Base-by-base conservation (phyloP, 1,284 basidiomycete species). In the Pseudozyma pruni region DNA sequence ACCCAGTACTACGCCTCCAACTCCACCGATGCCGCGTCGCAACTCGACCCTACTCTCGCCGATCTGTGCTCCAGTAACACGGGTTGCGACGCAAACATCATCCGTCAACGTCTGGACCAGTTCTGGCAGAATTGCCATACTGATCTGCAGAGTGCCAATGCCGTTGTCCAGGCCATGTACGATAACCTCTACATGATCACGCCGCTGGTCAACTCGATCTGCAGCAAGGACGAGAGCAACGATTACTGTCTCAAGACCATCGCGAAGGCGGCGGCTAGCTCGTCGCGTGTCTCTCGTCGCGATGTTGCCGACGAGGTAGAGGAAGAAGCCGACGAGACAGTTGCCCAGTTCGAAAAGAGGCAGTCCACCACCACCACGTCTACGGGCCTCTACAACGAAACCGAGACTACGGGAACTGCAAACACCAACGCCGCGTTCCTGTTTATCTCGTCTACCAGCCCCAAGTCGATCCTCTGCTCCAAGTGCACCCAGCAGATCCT, bases 171-270 rank as follows among this genome's bases (percentile, higher is more conserved):
- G 43, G 52, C 72, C 44, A 58, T 71, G 54, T 79, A 79, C 54
- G 77, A 79, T 47, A 72, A 71, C 48, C 53, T 79, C 25, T 79
- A 79, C 67, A 71, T 79, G 62, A 66, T 79, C 45, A 78, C 57
- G 8, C 77, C 77, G 11, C 64, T 79, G 44, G 59, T 69, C 50
- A 59, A 76, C 52, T 66, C 74, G 13, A 74, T 79, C 37, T 79
- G 77, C 64, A 50, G 55, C 41, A 70, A 67, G 42, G 77, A 78
- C 51, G 23, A 48, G 14, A 54, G 46, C n/a, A 59, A 59, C 29
- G 60, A 72, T 8, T 79, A 67, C 55, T 79, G 76, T 33, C 48
- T 78, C 45, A 57, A 68, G 49, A 72, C 64, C 10, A 68, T 72
- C 16, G 64, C 69, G 29, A 69, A 72, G 48, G 68, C 64, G 6